These are phyloP conservation scores for Thielaviopsis musarum DNA, from an alignment of 2,329 filamentous ascomycete genomes.

Conservation along the genomic window DNA sequence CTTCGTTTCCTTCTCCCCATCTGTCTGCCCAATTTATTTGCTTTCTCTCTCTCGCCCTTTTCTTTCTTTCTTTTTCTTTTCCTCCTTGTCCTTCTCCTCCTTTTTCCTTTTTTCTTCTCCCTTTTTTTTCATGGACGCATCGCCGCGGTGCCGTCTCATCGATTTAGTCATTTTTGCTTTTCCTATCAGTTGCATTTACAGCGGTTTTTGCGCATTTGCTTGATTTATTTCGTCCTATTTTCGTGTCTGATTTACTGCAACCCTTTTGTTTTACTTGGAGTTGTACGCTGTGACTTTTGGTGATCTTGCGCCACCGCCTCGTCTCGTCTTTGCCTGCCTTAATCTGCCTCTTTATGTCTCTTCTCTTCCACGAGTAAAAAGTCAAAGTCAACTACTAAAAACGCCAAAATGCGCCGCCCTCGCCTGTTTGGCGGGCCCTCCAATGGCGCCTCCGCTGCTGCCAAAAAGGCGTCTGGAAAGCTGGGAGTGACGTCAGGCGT, in stretches of 20 bases:
- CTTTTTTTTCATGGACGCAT: not conserved
- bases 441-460: not conserved
- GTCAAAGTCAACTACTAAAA: not conserved
- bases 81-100: too few species aligned
- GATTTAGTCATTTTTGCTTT: not conserved
- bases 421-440: conserved; percentile 1
- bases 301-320: too few species aligned
- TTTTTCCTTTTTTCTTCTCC: not conserved
- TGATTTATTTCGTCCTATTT: not conserved
- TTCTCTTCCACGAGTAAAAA: not conserved
- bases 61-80: not conserved
- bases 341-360: not conserved
- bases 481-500: conserved; percentile 63
- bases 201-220: not conserved
- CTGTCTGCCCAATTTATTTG: not conserved
- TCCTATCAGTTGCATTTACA: not conserved
- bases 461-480: conserved; percentile 30
- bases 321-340: too few species aligned
- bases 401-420: conserved; percentile 2
- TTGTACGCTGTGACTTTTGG: not conserved
- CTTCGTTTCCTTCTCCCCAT: too few species aligned
- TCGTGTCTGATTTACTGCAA: not conserved
- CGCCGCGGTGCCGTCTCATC: not conserved
- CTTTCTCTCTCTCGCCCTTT: not conserved
- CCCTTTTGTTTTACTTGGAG: not conserved